Conservation (phyloP, 768 basidiomycete species). For the Leccinellum albellum region DNA sequence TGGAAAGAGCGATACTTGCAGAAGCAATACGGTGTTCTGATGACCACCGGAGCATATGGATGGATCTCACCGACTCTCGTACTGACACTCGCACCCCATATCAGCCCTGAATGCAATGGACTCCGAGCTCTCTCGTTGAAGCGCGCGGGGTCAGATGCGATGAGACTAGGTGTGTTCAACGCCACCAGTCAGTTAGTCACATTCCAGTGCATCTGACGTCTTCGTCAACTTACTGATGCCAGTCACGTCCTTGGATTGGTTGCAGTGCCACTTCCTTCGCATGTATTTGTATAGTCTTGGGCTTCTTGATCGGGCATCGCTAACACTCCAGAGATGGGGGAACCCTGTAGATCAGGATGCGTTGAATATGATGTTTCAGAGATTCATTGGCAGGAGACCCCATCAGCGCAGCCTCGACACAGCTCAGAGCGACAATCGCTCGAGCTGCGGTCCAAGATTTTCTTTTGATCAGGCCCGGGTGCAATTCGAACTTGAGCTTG, state of each 20-base stretch:
- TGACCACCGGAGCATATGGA: not conserved
- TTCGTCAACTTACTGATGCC: not conserved
- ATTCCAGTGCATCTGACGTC: not conserved
- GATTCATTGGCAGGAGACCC: not conserved
- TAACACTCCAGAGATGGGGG: not conserved
- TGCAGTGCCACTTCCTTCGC: not conserved
- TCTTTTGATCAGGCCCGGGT: not conserved
- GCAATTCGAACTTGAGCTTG: too few species aligned
- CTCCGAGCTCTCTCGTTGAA: not conserved
- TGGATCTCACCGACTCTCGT: not conserved
- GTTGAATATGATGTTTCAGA: not conserved
- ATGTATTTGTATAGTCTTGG: not conserved
- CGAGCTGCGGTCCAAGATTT: not conserved
- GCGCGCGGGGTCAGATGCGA: not conserved
- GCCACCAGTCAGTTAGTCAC: not conserved
- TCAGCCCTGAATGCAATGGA: not conserved
- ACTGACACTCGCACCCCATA: not conserved
- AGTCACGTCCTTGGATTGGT: not conserved
- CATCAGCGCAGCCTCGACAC: slow-evolving; percentile 9
- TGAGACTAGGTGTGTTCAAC: not conserved
- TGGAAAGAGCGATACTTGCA: not conserved
- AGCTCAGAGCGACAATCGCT: not conserved
- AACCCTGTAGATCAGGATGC: not conserved
- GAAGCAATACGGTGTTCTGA: not conserved
- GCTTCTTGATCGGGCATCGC: not conserved